A percentile compares a stretch with the other conserved stretches of the same genome.
Evolutionary conservation across 176 grass and related monocot species (phyloP).

Genomic region (Coix lacrymajobi): DNA sequence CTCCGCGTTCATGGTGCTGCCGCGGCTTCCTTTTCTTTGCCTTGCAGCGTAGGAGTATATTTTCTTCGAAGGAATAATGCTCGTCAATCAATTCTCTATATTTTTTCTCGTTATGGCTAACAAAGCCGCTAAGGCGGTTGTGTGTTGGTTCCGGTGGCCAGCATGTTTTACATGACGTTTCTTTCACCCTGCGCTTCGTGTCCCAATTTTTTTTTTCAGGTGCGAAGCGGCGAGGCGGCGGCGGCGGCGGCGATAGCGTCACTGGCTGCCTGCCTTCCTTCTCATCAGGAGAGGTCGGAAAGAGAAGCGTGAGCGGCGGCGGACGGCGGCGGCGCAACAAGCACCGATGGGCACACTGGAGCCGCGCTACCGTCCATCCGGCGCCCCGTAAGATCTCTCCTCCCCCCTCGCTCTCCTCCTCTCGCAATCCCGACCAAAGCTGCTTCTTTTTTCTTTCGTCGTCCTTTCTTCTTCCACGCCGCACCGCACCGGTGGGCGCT

Average conservation of each 20-base stretch:
- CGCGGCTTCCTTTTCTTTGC: not conserved
- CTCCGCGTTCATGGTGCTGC: conserved; percentile 11
- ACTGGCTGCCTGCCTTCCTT: not conserved
- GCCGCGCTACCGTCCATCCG: conserved; percentile 41
- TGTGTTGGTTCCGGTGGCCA: conserved; percentile 24
- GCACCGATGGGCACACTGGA: conserved; percentile 33
- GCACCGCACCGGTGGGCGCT: not conserved
- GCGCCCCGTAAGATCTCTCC: conserved; percentile 37
- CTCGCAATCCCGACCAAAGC: not conserved
- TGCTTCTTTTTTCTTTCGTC: not conserved
- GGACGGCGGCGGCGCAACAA: not conserved
- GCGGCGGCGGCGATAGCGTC: conserved; percentile 19
- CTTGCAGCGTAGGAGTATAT: not conserved
- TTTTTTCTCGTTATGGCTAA: not conserved
- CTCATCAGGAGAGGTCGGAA: not conserved
- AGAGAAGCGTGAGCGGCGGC: not conserved
- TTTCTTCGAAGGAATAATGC: not conserved
- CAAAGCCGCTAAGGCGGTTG: not conserved
- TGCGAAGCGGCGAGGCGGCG: conserved; percentile 35
- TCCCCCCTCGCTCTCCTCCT: not conserved
- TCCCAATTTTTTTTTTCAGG: conserved; percentile 26
- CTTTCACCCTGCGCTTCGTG: not conserved
- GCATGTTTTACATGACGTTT: conserved; percentile 46
- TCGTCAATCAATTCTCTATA: not conserved
- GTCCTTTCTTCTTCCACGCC: not conserved